A percentile compares a stretch with the other conserved stretches of the same genome.
phyloP scores from a whole-genome alignment of 306 rosid genomes.

The Cajanus cajan region DNA sequence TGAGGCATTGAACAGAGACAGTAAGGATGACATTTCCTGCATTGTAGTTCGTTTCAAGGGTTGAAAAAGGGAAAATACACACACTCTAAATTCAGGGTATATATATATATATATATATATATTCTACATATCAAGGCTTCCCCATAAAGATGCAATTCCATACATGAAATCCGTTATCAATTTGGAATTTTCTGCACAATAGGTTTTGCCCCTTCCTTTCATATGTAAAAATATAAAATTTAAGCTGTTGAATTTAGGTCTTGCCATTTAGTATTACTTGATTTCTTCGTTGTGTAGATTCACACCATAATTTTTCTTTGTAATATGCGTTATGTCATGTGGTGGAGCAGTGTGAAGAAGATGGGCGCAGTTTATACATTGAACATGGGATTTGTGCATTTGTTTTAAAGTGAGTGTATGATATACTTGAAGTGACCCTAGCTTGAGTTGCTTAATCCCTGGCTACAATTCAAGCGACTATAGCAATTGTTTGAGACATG shows the following conservation, averaged over 20 bases:
- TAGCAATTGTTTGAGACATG: conserved; percentile 23
- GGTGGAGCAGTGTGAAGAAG: conserved; percentile 47
- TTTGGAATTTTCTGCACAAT: conserved; percentile 40
- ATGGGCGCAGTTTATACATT: conserved; percentile 30
- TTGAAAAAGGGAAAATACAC: conserved; percentile 33
- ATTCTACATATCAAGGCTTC: conserved; percentile 20
- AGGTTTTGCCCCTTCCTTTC: conserved; percentile 21
- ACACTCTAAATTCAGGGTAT: conserved; percentile 33
- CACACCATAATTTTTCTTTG: conserved; percentile 47
- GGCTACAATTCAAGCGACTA: conserved; percentile 8
- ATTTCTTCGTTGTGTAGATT: conserved; percentile 57
- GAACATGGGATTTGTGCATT: conserved; percentile 35
- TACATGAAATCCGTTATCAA: conserved; percentile 18
- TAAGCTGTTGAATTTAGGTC: conserved; percentile 43
- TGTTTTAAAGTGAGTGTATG: conserved; percentile 16
- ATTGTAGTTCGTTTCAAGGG: conserved; percentile 79
- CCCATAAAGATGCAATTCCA: background rate
- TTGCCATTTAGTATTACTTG: conserved; percentile 40
- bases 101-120: background rate
- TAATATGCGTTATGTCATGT: conserved; percentile 35
- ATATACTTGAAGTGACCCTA: conserved; percentile 27
- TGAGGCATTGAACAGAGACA: conserved; percentile 74
- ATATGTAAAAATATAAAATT: conserved; percentile 44
- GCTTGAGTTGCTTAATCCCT: conserved; percentile 30
- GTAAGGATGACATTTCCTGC: conserved; percentile 87